These are phyloP conservation scores for Tetradesmus lagerheimii DNA, from an alignment of 139 green algal genomes.

Conservation along the genomic window DNA sequence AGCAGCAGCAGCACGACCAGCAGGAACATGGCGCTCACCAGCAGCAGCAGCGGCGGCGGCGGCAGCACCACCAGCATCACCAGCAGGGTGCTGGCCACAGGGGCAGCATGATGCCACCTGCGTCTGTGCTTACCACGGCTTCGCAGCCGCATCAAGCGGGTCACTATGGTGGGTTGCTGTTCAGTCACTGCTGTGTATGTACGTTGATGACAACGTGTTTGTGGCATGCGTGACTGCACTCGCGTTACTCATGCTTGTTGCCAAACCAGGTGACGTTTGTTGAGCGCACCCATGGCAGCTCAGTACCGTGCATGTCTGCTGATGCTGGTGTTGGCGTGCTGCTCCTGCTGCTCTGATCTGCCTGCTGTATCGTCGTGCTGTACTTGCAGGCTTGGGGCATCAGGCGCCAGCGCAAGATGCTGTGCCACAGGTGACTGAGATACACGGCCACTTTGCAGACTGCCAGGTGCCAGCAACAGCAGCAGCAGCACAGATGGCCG, in stretches of 20 bases:
- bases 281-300: too few species aligned
- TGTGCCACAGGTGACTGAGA: conserved; percentile 55
- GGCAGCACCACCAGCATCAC: not conserved
- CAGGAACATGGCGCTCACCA: not conserved
- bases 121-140: not conserved
- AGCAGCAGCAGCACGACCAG: not conserved
- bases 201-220: too few species aligned
- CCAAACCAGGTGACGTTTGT: too few species aligned
- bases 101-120: not conserved
- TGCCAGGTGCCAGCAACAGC: conserved; percentile 38
- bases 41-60: not conserved
- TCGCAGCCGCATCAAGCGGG: not conserved
- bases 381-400: not conserved
- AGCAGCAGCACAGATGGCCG: not conserved
- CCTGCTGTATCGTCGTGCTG: not conserved
- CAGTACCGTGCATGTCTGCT: too few species aligned
- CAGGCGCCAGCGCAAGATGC: conserved; percentile 9
- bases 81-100: not conserved
- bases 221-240: too few species aligned
- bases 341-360: not conserved
- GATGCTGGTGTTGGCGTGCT: not conserved
- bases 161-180: not conserved
- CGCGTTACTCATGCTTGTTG: too few species aligned
- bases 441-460: conserved; percentile 48
- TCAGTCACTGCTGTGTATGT: not conserved